A percentile compares a stretch with the other conserved stretches of the same genome.
These are phyloP conservation scores for Geranium rotundifolium DNA, from an alignment of 345 rosid species.

Conservation along the genomic window DNA sequence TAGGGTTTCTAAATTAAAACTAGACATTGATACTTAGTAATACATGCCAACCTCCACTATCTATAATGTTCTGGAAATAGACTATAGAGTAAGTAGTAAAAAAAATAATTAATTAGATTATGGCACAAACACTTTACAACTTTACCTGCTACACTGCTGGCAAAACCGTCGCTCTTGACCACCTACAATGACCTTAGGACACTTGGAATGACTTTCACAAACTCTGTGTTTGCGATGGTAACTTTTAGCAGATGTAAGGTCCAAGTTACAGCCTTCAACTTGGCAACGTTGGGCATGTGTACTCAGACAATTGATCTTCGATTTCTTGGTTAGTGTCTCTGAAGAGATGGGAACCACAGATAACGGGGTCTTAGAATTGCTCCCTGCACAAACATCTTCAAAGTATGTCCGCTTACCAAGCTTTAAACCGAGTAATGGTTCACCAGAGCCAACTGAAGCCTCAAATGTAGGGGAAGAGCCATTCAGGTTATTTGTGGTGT, in stretches of 20 bases:
- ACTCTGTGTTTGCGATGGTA: constrained; percentile 80
- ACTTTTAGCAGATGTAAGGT: constrained; percentile 71
- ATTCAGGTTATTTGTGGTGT: constrained; percentile 13
- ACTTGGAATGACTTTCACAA: constrained; percentile 72
- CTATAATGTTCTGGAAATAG: not conserved
- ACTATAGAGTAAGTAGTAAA: not conserved
- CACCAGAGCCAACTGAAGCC: constrained; percentile 59
- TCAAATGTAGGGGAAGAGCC: constrained; percentile 38
- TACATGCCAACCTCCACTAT: not conserved
- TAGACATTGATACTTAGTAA: too few species aligned
- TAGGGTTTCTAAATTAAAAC: not conserved
- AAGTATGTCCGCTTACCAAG: constrained; percentile 70
- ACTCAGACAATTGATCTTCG: constrained; percentile 39
- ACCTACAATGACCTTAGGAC: constrained; percentile 61
- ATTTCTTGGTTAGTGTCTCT: constrained; percentile 47
- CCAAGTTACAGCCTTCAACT: constrained; percentile 78
- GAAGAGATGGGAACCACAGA: constrained; percentile 30
- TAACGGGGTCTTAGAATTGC: constrained; percentile 31
- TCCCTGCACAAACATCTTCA: constrained; percentile 45
- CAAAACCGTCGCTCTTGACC: constrained; percentile 85
- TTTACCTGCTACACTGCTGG: constrained; percentile 96
- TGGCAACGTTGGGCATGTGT: constrained; percentile 40
- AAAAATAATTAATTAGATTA: constrained; percentile 13
- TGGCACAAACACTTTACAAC: constrained; percentile 18
- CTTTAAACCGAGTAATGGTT: constrained; percentile 65